Evolutionary conservation across 1,284 basidiomycete species (phyloP).

Genomic region (Ganoderma boninense): DNA sequence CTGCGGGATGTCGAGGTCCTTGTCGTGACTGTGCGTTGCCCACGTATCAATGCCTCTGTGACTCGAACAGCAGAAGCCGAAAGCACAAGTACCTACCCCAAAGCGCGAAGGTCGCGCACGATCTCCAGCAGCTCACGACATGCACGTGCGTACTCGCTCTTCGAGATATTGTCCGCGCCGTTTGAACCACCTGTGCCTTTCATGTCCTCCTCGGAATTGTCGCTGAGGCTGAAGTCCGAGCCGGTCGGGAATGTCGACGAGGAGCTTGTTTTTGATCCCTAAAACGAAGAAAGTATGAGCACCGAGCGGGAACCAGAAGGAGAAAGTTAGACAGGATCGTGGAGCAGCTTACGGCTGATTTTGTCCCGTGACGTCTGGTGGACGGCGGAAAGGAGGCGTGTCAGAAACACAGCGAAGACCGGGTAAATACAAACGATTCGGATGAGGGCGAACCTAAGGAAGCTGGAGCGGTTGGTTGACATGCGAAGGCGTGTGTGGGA

Average conservation of each 20-base stretch:
- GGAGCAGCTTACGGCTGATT: neutral
- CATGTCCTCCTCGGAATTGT: no score
- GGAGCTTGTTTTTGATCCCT: no score
- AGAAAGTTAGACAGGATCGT: no score
- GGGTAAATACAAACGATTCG: neutral
- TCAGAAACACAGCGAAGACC: no score
- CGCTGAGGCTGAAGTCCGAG: no score
- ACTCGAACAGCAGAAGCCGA: neutral
- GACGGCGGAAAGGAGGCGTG: neutral
- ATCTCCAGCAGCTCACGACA: slow-evolving; percentile 57
- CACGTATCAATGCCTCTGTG: no score
- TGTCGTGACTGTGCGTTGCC: slow-evolving; percentile 22
- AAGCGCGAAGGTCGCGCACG: slow-evolving; percentile 49
- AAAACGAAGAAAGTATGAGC: no score
- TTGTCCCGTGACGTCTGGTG: neutral
- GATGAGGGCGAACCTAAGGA: neutral
- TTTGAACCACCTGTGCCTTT: no score
- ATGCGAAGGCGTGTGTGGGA: neutral
- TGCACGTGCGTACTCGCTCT: slow-evolving; percentile 52
- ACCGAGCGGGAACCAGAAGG: no score
- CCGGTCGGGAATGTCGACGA: no score
- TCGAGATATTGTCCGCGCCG: neutral
- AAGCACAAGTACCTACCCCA: slow-evolving; percentile 48
- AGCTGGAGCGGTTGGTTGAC: neutral
- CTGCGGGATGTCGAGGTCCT: slow-evolving; percentile 30